Percentiles rank a stretch among this genome's conserved stretches.
phyloP scores from a whole-genome alignment of 495 filamentous ascomycete genomes.

The Hyaloscypha hepaticicola region DNA sequence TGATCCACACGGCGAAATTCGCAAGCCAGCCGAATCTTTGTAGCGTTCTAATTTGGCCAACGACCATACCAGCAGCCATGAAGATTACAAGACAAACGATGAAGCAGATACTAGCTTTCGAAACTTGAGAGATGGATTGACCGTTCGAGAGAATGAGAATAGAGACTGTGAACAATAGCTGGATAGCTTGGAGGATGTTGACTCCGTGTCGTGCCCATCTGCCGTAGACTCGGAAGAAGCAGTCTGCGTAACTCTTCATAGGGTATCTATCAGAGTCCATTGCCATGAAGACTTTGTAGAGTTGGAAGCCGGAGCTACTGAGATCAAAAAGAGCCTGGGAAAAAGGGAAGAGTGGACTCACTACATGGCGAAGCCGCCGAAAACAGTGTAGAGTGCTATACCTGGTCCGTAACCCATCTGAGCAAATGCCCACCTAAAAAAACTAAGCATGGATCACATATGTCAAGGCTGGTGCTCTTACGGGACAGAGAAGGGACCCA shows the following conservation, averaged over 20 bases:
- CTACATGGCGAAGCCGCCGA: slow-evolving; percentile 48
- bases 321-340: neutral
- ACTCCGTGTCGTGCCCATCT: slow-evolving; percentile 48
- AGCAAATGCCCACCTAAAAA: slow-evolving; percentile 29
- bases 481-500: slow-evolving; percentile 54
- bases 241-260: slow-evolving; percentile 57
- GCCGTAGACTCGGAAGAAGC: slow-evolving; percentile 57
- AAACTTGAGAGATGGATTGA: slow-evolving; percentile 53
- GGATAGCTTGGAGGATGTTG: slow-evolving; percentile 54
- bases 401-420: slow-evolving; percentile 48
- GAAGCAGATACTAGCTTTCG: slow-evolving; percentile 51
- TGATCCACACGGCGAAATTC: slow-evolving; percentile 57
- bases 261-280: slow-evolving; percentile 60
- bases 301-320: slow-evolving; percentile 29
- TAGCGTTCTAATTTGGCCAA: slow-evolving; percentile 56
- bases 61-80: slow-evolving; percentile 31
- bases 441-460: neutral
- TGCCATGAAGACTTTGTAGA: slow-evolving; percentile 59
- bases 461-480: slow-evolving; percentile 3
- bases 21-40: slow-evolving; percentile 56
- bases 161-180: slow-evolving; percentile 51
- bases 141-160: slow-evolving; percentile 56
- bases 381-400: slow-evolving; percentile 44
- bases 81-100: slow-evolving; percentile 41
- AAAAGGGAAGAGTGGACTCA: neutral